Percentiles rank a stretch among this genome's conserved stretches.
Evolutionary conservation across 192 early-diverging fungal species (phyloP).

Genomic region (Chytriomyces sp.): DNA sequence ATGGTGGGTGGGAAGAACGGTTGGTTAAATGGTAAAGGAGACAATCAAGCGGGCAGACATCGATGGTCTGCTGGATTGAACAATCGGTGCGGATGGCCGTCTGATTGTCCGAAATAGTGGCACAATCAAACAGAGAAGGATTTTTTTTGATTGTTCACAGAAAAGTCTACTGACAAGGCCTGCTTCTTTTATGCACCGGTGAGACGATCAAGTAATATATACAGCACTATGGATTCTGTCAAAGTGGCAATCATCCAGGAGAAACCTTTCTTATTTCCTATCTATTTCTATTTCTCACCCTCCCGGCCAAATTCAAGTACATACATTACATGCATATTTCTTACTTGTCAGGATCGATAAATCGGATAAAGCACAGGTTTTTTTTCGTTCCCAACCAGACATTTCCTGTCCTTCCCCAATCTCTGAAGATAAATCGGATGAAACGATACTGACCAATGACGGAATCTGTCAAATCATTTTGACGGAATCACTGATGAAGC

Average conservation of each 20-base stretch:
- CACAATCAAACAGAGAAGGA: too few relatives aligned
- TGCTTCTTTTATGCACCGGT: neutral
- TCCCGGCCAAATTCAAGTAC: neutral
- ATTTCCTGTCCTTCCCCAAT: slow-evolving; percentile 76
- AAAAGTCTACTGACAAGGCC: too few relatives aligned
- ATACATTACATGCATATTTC: too few relatives aligned
- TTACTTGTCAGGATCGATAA: neutral
- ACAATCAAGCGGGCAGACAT: neutral
- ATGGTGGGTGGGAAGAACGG: neutral
- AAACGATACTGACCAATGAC: too few relatives aligned
- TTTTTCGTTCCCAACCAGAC: too few relatives aligned
- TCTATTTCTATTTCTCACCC: neutral
- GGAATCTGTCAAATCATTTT: slow-evolving; percentile 80
- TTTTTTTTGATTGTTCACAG: too few relatives aligned
- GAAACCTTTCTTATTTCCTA: neutral
- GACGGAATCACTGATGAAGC: slow-evolving; percentile 82
- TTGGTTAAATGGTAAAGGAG: neutral
- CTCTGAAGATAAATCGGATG: too few relatives aligned
- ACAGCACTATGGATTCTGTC: neutral
- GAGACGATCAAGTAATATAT: neutral
- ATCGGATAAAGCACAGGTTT: neutral
- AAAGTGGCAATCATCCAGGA: neutral
- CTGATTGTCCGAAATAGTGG: too few relatives aligned
- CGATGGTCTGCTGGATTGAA: too few relatives aligned
- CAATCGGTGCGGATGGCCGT: too few relatives aligned